Conservation (phyloP, 2,329 filamentous ascomycete genomes). For the Onygenales sp. region DNA sequence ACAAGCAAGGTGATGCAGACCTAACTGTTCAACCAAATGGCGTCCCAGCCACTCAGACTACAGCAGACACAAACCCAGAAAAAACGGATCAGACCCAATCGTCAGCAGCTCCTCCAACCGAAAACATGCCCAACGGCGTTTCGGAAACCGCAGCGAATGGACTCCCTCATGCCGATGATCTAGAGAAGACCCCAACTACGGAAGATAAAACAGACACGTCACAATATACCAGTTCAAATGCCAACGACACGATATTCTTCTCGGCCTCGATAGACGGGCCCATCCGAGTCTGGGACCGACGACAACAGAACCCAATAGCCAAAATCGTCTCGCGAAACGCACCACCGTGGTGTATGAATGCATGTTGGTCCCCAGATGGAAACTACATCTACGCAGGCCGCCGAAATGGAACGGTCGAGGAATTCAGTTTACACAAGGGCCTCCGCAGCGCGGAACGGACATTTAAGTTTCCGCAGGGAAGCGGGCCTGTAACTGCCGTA, state of each 20-base stretch:
- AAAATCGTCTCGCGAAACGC: slow-evolving; percentile 65
- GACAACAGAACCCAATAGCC: slow-evolving; percentile 66
- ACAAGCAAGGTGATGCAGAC: slow-evolving; percentile 25
- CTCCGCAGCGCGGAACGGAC: slow-evolving; percentile 65
- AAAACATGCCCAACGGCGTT: slow-evolving; percentile 15
- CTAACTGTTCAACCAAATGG: slow-evolving; percentile 8
- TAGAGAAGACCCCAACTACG: slow-evolving; percentile 19
- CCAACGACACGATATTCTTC: slow-evolving; percentile 70
- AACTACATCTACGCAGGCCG: slow-evolving; percentile 91
- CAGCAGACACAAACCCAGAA: slow-evolving; percentile 8
- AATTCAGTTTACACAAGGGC: slow-evolving; percentile 77
- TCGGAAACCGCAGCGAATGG: slow-evolving; percentile 29
- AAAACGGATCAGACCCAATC: slow-evolving; percentile 8
- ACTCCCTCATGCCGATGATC: slow-evolving; percentile 33
- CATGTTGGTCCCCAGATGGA: slow-evolving; percentile 91
- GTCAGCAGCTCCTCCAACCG: background rate
- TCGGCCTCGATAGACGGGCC: slow-evolving; percentile 53
- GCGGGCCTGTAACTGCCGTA: slow-evolving; percentile 80
- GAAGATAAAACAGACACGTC: slow-evolving; percentile 18
- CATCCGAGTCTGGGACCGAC: slow-evolving; percentile 42
- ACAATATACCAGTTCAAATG: slow-evolving; percentile 33
- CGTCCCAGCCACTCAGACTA: background rate
- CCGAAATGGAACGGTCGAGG: slow-evolving; percentile 86
- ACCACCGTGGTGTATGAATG: slow-evolving; percentile 95
- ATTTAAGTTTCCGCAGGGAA: slow-evolving; percentile 81